Conservation (phyloP, 495 filamentous ascomycete species). For the Hypoxylon fragiforme region DNA sequence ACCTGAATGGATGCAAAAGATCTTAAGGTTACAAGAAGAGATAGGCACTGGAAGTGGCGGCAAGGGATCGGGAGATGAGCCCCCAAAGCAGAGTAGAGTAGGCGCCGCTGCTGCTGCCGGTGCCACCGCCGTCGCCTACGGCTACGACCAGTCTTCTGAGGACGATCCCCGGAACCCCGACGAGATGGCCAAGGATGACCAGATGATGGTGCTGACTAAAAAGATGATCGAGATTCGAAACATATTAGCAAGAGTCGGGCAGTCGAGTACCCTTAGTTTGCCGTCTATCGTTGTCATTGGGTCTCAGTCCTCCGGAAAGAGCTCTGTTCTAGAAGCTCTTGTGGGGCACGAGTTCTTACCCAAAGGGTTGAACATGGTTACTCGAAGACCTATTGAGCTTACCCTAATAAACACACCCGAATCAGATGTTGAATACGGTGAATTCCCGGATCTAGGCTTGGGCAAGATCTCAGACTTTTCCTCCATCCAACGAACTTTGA, state of each 20-base stretch:
- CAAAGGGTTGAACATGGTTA: conserved; percentile 98
- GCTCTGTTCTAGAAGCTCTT: conserved; percentile 94
- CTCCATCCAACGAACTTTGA: conserved; percentile 88
- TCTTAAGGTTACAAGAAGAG: conserved; percentile 63
- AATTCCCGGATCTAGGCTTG: conserved; percentile 90
- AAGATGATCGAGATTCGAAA: conserved; percentile 99
- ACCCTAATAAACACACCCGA: conserved; percentile 96
- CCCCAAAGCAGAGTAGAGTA: conserved; percentile 63
- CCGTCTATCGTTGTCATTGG: conserved; percentile 98
- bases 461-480: conserved; percentile 93
- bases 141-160: conserved; percentile 71
- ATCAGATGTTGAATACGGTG: conserved; percentile 87
- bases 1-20: conserved; percentile 83
- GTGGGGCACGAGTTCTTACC: conserved; percentile 98
- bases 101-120: conserved; percentile 60
- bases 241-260: conserved; percentile 86
- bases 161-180: conserved; percentile 64
- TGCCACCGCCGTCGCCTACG: conserved; percentile 74
- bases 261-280: conserved; percentile 81
- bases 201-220: conserved; percentile 99
- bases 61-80: conserved; percentile 43
- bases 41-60: conserved; percentile 44
- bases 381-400: conserved; percentile 91
- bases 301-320: conserved; percentile 97
- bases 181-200: conserved; percentile 81